Evolutionary conservation across 495 filamentous ascomycete species (phyloP), one percentile per base, ranked within the genome.

Genomic region (Daldinia concentrica): DNA sequence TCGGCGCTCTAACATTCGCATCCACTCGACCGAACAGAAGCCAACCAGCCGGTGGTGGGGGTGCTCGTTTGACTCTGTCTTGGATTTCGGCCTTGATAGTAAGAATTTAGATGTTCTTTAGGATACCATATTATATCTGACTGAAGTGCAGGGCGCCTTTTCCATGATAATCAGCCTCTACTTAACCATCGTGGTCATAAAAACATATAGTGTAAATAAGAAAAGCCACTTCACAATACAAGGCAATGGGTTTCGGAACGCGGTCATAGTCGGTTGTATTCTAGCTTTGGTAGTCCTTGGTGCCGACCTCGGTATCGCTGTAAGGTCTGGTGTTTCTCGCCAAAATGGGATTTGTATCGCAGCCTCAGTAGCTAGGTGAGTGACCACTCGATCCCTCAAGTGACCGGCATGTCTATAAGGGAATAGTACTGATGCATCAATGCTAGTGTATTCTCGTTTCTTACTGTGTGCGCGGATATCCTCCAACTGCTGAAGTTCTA

Each of bases 61-160:
- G 60, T 30, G 52, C 8, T 27, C 58, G 36, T 26, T 34, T 43
- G n/a, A 34, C 19, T 41, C 6, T 72, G 3, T 36, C 64, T 15
- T 64, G 55, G 69, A n/a, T 62, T 1, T 29, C 69, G 11, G 45
- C n/a, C 17, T 60, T 54, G 50, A 54, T 68, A 15, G 69, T 72
- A 48, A 68, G 64, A 26, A 29, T 7, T 19, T 22, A 1, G 14
- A 15, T n/a, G n/a, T 29, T 51, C 17, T 9, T 27, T 27, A 27
- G 26, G 26, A 27, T 1, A 27, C 4, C 26, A 4, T 4, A 27
- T 27, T 29, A 30, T 51, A 37, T 37, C 64, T 72, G 37, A 71
- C 17, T n/a, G 15, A 19, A 37, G 27, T 6, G 0, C n/a, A 72
- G 69, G 69, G 69, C 37, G 64, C 30, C 29, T 26, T 64, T 24